A percentile compares a stretch with the other conserved stretches of the same genome.
phyloP scores from a whole-genome alignment of 805 yeast genomes.

The Zygoascus tannicola region DNA sequence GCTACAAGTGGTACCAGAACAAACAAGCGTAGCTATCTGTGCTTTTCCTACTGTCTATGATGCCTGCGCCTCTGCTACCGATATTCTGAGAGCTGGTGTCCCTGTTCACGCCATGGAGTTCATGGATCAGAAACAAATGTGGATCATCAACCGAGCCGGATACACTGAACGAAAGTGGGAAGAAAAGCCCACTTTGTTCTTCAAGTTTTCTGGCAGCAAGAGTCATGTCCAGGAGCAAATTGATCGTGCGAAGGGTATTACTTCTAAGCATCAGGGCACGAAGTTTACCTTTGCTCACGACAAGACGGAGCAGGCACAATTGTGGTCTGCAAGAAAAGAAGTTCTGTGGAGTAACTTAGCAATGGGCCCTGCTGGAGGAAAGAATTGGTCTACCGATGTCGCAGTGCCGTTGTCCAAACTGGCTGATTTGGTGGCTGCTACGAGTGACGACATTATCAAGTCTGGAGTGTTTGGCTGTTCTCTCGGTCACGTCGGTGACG shows the following conservation, averaged over 20 bases:
- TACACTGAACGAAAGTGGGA: slow-evolving; percentile 43
- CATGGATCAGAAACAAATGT: slow-evolving; percentile 65
- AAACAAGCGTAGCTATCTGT: slow-evolving; percentile 60
- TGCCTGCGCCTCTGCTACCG: slow-evolving; percentile 63
- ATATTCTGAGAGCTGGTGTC: slow-evolving; percentile 51
- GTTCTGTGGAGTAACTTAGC: slow-evolving; percentile 58
- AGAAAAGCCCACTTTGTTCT: slow-evolving; percentile 52
- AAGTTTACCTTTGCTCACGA: slow-evolving; percentile 53
- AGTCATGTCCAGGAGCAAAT: slow-evolving; percentile 36
- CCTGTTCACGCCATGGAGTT: slow-evolving; percentile 68
- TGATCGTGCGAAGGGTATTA: slow-evolving; percentile 40
- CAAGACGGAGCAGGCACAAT: slow-evolving; percentile 52
- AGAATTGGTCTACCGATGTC: slow-evolving; percentile 68
- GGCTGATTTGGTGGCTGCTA: slow-evolving; percentile 51
- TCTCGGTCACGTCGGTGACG: slow-evolving; percentile 80
- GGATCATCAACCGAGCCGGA: slow-evolving; percentile 49
- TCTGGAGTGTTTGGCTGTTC: slow-evolving; percentile 49
- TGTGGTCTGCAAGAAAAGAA: slow-evolving; percentile 72
- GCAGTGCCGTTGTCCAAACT: slow-evolving; percentile 70
- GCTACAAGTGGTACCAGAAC: slow-evolving; percentile 53
- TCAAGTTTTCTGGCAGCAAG: slow-evolving; percentile 52
- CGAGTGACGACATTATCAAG: slow-evolving; percentile 46
- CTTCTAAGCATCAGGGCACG: slow-evolving; percentile 44
- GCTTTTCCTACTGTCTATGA: slow-evolving; percentile 58
- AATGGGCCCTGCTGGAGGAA: slow-evolving; percentile 49